Evolutionary conservation across 1,139 yeast genomes (phyloP), one percentile per base, ranked within the genome.

Genomic region (Kodamaea arcana): DNA sequence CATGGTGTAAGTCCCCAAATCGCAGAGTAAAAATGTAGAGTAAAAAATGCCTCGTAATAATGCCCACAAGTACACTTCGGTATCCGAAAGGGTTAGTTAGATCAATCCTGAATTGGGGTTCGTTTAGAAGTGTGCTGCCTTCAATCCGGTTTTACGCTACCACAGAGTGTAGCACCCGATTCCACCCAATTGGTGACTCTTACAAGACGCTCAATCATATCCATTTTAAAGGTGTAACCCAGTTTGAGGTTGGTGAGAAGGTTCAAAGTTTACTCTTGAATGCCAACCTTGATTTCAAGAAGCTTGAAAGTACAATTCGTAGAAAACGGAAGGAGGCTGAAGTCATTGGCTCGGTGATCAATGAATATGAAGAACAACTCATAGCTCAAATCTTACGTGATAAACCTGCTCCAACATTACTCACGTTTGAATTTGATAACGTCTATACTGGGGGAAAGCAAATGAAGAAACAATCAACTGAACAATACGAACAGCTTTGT

Each of bases 371-470:
- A 44, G 59, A 62, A 24, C 61, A 53, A 13, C 52, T 78, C 23
- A 42, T 77, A 16, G 52, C 61, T 14, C 65, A 65, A 32, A 70
- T 78, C 12, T 43, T 73, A 18, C 58, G 64, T 7, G 67, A 76
- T 71, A 75, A 75, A 47, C 84, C 86, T 4, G 59, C 62, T 20
- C 87, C 90, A 0, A 70, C 80, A 1, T 54, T 87, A 2, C 60
- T 88, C 16, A 81, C 94, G 2, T 88, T 87, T 60, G 87, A 90
- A 54, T 86, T 88, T 57, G 69, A 78, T 14, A 86, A 90, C 7
- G 86, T 86, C 0, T 87, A 85, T 52, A 88, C 97, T 0, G 92
- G 94, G 14, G 97, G 97, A 1, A 78, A 88, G 47, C 72, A 95
- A 44, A 83, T 86, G 51, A 75, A 76, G 43, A 65, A 65, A 35